Evolutionary conservation across 2,329 filamentous ascomycete species (phyloP), one percentile per base, ranked within the genome.

Genomic region (Penicillium hesseltinei): DNA sequence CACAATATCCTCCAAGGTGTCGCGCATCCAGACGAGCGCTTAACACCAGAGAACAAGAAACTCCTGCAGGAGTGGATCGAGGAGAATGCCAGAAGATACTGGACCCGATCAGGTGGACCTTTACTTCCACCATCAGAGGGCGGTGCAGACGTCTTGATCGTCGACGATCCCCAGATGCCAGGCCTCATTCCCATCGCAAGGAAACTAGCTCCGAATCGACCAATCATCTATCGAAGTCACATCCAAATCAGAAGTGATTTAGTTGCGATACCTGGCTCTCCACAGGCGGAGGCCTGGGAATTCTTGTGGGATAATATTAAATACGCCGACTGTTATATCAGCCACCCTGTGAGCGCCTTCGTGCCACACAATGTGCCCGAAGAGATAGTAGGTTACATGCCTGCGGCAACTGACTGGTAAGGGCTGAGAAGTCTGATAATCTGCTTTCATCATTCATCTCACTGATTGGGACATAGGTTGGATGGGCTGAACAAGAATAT

Each of bases 1-100:
- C 90, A 94, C 82, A 94, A 94, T 74, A 92, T 93, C 62, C 84
- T 94, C 3, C 90, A 94, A 75, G 90, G 90, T 9, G 90, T 92
- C 42, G 85, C 86, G 40, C 79, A 81, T 27, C 83, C 85, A 0
- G 82, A 84, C 3, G 82, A 90, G 64, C 82, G 84, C n/a, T 80
- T 93, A 33, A 84, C 81, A 0, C 65, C 78, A 1, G 82, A 88
- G 2, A 84, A 90, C 56, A 85, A 87, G 66, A 71, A 77, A 1
- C 75, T 79, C n/a, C 84, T 93, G 51, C 82, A 82, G 10, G 82
- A 86, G 46, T 94, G 90, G 90, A 87, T 90, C 56, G 76, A 80
- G 13, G 83, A 88, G 13, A 93, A 93, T 71, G 87, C 89, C 5
- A 80, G 86, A 51, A 81, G 88, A 46, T 92, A 89, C 72, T 94